phyloP scores from a whole-genome alignment of 2,329 filamentous ascomycete species.

The Thermoascus crustaceus region DNA sequence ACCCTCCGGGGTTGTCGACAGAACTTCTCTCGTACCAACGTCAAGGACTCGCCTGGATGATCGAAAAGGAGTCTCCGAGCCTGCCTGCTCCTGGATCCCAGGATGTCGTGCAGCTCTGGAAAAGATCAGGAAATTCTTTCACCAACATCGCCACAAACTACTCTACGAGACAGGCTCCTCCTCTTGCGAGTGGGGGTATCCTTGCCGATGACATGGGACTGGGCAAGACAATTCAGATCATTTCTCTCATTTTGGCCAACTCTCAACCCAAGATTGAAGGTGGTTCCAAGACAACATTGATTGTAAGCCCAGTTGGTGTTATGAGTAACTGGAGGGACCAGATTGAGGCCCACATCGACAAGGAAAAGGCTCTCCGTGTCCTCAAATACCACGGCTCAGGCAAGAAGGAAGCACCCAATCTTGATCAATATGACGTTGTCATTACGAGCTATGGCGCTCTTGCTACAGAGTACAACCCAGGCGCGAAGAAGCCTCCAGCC shows the following conservation, averaged over 20 bases:
- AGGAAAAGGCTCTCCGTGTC: constrained; percentile 55
- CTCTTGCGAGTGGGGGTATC: constrained; percentile 70
- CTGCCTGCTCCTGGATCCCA: constrained; percentile 52
- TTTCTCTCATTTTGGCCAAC: constrained; percentile 64
- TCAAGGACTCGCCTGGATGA: constrained; percentile 74
- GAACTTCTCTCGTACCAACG: constrained; percentile 69
- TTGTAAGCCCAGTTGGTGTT: constrained; percentile 72
- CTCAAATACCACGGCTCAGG: constrained; percentile 65
- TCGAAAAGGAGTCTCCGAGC: constrained; percentile 62
- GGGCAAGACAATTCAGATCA: constrained; percentile 80
- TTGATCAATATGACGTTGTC: constrained; percentile 64
- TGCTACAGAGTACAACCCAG: constrained; percentile 53
- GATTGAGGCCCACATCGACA: constrained; percentile 61
- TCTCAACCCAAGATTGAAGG: constrained; percentile 34
- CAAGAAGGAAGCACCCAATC: constrained; percentile 50
- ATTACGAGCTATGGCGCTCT: constrained; percentile 80
- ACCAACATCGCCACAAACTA: constrained; percentile 67
- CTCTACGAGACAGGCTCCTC: constrained; percentile 49
- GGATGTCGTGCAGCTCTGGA: constrained; percentile 72
- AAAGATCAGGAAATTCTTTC: constrained; percentile 45
- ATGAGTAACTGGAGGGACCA: constrained; percentile 89
- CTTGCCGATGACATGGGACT: constrained; percentile 90
- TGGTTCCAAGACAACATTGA: constrained; percentile 58
- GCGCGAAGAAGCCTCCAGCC: constrained; percentile 37
- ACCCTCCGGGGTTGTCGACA: constrained; percentile 58